Conservation (phyloP, 208 protist species). For the Acanthamoeba sp. region DNA sequence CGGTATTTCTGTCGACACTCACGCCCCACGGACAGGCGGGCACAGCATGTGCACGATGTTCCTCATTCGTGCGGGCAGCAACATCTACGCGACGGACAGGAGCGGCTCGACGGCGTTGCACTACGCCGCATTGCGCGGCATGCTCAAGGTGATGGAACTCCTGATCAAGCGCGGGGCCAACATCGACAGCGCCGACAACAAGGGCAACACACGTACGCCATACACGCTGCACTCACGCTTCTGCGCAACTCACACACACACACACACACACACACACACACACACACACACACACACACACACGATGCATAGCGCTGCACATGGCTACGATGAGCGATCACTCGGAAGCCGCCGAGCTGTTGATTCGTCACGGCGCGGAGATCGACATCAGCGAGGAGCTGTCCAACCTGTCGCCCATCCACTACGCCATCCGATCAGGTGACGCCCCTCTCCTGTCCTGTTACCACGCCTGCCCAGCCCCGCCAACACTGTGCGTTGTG, state of each 20-base stretch:
- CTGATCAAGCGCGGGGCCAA: background rate
- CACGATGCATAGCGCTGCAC: background rate
- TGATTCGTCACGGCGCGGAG: constrained; percentile 9
- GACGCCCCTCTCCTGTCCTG: background rate
- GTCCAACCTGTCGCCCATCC: constrained; percentile 36
- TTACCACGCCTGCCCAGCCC: too few relatives aligned
- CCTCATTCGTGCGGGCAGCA: constrained; percentile 4
- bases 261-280: background rate
- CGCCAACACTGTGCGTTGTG: too few relatives aligned
- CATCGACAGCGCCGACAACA: constrained; percentile 19
- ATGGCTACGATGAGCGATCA: constrained; percentile 55
- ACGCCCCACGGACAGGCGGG: background rate
- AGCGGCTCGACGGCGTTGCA: constrained; percentile 11
- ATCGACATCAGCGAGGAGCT: constrained; percentile 46
- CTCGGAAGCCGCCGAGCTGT: constrained; percentile 28
- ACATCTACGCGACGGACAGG: background rate
- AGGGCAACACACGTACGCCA: constrained; percentile 47
- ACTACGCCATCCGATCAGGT: constrained; percentile 47
- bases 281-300: background rate
- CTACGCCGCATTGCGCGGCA: background rate
- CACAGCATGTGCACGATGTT: constrained; percentile 26
- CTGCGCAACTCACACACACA: background rate
- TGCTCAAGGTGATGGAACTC: constrained; percentile 16
- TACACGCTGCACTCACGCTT: background rate
- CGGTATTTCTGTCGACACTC: background rate